Evolutionary conservation across 2,329 filamentous ascomycete genomes (phyloP).

Genomic region (Penicillium nordicum): DNA sequence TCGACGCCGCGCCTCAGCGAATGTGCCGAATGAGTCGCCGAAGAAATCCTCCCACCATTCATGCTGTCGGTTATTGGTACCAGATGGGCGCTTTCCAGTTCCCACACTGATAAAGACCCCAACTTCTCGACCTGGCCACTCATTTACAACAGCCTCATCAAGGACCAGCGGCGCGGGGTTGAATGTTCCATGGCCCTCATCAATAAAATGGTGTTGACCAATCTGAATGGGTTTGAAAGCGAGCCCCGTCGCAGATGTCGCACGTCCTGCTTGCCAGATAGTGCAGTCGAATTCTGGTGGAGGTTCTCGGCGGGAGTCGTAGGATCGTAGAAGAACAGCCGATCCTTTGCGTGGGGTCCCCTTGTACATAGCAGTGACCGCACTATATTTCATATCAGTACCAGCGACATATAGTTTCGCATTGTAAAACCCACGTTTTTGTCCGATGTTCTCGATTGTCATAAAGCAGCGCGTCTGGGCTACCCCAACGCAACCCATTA

Average conservation of each 20-base stretch:
- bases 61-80: constrained; percentile 64
- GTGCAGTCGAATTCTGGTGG: constrained; percentile 89
- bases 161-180: constrained; percentile 83
- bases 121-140: constrained; percentile 91
- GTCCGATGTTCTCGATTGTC: constrained; percentile 80
- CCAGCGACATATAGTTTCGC: constrained; percentile 6
- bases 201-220: constrained; percentile 88
- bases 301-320: constrained; percentile 89
- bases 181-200: constrained; percentile 87
- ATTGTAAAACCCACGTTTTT: constrained; percentile 64
- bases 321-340: constrained; percentile 78
- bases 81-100: constrained; percentile 79
- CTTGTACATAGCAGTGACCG: constrained; percentile 86
- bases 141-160: constrained; percentile 86
- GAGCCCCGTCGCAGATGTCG: constrained; percentile 84
- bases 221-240: constrained; percentile 96
- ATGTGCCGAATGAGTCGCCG: constrained; percentile 69
- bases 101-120: constrained; percentile 91
- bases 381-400: constrained; percentile 51
- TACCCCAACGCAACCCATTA: constrained; percentile 60
- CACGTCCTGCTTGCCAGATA: constrained; percentile 94
- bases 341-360: constrained; percentile 67
- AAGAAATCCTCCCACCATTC: constrained; percentile 92
- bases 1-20: constrained; percentile 80
- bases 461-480: constrained; percentile 83